Evolutionary conservation across 108 stramenopile species (phyloP).

Genomic region (Pseudonitzschia pungens): DNA sequence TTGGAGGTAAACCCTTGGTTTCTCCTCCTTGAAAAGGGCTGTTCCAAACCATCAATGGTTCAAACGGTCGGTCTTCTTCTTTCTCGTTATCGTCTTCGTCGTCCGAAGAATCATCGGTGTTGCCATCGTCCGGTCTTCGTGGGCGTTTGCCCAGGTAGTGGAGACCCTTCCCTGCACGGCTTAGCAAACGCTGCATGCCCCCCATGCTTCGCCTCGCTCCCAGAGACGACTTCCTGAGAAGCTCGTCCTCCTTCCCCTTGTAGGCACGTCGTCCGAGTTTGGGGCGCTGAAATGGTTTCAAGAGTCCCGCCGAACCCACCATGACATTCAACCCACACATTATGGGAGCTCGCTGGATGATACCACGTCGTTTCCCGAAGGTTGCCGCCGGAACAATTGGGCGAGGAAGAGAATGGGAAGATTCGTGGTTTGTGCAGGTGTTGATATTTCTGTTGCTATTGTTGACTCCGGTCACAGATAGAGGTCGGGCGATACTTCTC

Average conservation of each 20-base stretch:
- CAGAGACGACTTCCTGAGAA: conserved; percentile 51
- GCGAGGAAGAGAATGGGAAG: background rate
- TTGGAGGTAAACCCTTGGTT: conserved; percentile 71
- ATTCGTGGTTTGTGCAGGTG: background rate
- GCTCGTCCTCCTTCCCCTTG: conserved; percentile 57
- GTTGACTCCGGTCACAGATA: background rate
- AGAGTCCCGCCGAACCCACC: conserved; percentile 25
- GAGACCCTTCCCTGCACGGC: conserved; percentile 70
- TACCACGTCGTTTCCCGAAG: conserved; percentile 4
- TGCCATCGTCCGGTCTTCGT: conserved; percentile 15
- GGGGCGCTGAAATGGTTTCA: conserved; percentile 79
- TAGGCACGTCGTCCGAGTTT: conserved; percentile 76
- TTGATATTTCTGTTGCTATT: background rate
- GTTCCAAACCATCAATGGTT: conserved; percentile 78
- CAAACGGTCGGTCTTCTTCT: conserved; percentile 69
- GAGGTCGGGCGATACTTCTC: background rate
- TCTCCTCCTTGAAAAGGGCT: conserved; percentile 81
- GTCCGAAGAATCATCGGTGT: conserved; percentile 36
- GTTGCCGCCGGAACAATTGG: background rate
- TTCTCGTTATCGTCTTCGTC: conserved; percentile 49
- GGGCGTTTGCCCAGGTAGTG: conserved; percentile 43
- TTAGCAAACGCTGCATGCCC: conserved; percentile 78
- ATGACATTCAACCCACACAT: conserved; percentile 54
- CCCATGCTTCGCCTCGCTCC: conserved; percentile 69
- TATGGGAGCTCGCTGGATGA: conserved; percentile 60